Evolutionary conservation across 345 rosid species (phyloP).

Genomic region (Linum tenue): DNA sequence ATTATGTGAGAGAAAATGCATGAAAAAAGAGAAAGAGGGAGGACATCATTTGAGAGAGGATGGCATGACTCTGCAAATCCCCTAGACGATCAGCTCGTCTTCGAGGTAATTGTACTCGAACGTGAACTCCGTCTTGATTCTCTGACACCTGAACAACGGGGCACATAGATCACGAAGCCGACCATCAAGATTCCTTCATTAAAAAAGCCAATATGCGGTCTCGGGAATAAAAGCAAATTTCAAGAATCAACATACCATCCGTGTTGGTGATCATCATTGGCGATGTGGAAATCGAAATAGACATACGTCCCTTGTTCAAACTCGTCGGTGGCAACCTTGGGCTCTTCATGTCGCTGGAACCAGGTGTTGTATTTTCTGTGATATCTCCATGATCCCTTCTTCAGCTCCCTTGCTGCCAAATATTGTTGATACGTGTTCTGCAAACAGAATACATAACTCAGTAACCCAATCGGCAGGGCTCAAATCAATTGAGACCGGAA

Average conservation of each 20-base stretch:
- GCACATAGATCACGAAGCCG: background rate
- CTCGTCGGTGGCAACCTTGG: constrained; percentile 88
- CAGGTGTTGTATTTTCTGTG: constrained; percentile 94
- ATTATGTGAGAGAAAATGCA: background rate
- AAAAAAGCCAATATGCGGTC: background rate
- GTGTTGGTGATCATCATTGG: constrained; percentile 64
- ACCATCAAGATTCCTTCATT: constrained; percentile 4
- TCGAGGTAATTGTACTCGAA: constrained; percentile 87
- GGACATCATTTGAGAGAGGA: background rate
- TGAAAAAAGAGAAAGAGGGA: background rate
- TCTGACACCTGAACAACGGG: constrained; percentile 61
- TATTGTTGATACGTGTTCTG: constrained; percentile 95
- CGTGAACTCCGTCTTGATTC: constrained; percentile 90
- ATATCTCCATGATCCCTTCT: constrained; percentile 99
- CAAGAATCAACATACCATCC: constrained; percentile 62
- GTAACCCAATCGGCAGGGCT: background rate
- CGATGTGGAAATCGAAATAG: constrained; percentile 87
- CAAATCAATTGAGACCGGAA: background rate
- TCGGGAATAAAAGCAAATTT: background rate
- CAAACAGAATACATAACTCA: constrained; percentile 2
- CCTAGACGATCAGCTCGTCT: constrained; percentile 60
- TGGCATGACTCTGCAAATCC: background rate
- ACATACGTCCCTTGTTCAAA: constrained; percentile 96
- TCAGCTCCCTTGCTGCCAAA: constrained; percentile 89
- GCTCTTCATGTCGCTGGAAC: constrained; percentile 97